These are phyloP conservation scores for Pythium graminicola DNA, from an alignment of 352 stramenopile species.

Conservation along the genomic window DNA sequence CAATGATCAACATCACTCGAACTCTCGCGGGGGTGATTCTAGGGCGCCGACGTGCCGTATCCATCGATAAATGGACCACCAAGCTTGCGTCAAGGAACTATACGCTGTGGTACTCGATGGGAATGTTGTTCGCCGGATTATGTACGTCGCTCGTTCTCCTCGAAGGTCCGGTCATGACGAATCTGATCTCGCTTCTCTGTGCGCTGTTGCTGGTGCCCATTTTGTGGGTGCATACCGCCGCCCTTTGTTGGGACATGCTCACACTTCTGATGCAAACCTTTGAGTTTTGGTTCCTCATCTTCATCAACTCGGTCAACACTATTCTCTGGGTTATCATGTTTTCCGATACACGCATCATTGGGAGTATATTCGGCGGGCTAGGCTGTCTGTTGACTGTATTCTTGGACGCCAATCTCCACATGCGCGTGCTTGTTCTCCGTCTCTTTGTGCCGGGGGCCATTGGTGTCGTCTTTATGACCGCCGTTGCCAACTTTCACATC, in stretches of 20 bases:
- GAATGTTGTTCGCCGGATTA: neutral
- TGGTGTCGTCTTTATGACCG: neutral
- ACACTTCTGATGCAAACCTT: slow-evolving; percentile 1
- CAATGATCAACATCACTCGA: slow-evolving; percentile 3
- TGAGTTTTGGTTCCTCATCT: slow-evolving; percentile 19
- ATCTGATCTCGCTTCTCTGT: neutral
- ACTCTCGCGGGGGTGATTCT: slow-evolving; percentile 5
- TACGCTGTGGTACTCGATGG: slow-evolving; percentile 1
- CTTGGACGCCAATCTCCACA: slow-evolving; percentile 18
- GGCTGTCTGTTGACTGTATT: slow-evolving; percentile 9
- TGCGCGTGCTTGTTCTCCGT: slow-evolving; percentile 7
- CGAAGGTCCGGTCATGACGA: neutral
- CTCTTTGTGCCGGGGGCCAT: slow-evolving; percentile 7
- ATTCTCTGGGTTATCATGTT: slow-evolving; percentile 1
- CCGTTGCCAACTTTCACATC: neutral
- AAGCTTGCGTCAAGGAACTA: neutral
- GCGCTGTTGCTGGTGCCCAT: neutral
- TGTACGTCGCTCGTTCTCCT: neutral
- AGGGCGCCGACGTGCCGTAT: neutral
- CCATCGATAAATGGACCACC: neutral
- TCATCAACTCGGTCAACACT: slow-evolving; percentile 6
- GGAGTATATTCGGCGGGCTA: neutral
- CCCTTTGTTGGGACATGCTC: slow-evolving; percentile 13
- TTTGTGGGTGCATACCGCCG: neutral
- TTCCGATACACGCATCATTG: slow-evolving; percentile 2